Evolutionary conservation across 2,329 filamentous ascomycete genomes (phyloP).

Genomic region (Acephala macrosclerotiorum): DNA sequence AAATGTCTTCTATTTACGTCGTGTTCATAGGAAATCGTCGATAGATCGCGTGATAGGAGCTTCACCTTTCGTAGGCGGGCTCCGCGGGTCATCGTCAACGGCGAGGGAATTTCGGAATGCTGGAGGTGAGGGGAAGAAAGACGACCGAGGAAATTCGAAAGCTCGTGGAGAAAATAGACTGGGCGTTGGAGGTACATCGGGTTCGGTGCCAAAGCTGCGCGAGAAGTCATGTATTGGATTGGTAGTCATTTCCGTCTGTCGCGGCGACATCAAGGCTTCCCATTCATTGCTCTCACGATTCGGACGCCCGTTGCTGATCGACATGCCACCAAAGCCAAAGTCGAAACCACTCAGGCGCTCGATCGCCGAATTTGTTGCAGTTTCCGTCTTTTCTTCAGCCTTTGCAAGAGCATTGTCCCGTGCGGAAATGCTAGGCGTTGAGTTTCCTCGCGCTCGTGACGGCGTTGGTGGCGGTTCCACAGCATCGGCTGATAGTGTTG

Average conservation of each 20-base stretch:
- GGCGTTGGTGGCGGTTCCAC: slow-evolving; percentile 52
- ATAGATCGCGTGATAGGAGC: slow-evolving; percentile 80
- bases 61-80: slow-evolving; percentile 76
- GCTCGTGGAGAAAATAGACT: slow-evolving; percentile 70
- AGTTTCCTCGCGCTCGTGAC: slow-evolving; percentile 59
- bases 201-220: slow-evolving; percentile 28
- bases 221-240: slow-evolving; percentile 41
- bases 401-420: slow-evolving; percentile 32
- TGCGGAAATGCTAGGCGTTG: slow-evolving; percentile 52
- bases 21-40: slow-evolving; percentile 73
- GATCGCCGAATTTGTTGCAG: slow-evolving; percentile 29
- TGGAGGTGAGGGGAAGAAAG: slow-evolving; percentile 59
- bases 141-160: slow-evolving; percentile 76
- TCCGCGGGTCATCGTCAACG: slow-evolving; percentile 68
- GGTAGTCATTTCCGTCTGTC: slow-evolving; percentile 43
- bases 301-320: slow-evolving; percentile 23
- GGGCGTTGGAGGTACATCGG: slow-evolving; percentile 36
- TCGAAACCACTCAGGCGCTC: slow-evolving; percentile 38
- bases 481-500: slow-evolving; percentile 66
- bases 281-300: slow-evolving; percentile 32
- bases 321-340: slow-evolving; percentile 39
- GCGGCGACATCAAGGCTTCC: slow-evolving; percentile 43
- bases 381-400: slow-evolving; percentile 21
- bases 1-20: slow-evolving; percentile 15
- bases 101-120: slow-evolving; percentile 39